Evolutionary conservation across 345 rosid species (phyloP), one percentile per base, ranked within the genome.

Genomic region (Salix exigua): DNA sequence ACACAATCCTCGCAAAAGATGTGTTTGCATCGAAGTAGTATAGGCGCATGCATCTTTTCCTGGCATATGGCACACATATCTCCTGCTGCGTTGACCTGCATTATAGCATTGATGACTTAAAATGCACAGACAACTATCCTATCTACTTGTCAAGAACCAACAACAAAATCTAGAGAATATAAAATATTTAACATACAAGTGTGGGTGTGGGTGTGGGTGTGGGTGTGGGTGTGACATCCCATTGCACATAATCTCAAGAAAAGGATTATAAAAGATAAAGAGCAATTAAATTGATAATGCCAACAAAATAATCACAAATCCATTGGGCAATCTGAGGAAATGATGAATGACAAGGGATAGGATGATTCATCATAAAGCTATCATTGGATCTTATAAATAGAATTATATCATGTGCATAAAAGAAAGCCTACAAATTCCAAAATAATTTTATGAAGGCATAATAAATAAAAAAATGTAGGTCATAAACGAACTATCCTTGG

Each of bases 1-100:
- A 92, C 99, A 78, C 98, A 94, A 79, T 96, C 99, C 87, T 96
- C 98, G 35, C 99, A 96, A 78, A 96, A 96, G 71, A 96, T 87
- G 88, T 96, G 99, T 83, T 93, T 93, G 80, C 98, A 96, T 35
- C 95, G 91, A 71, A 96, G 98, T 78, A 96, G 85, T 78, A 96
- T 79, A 21, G 99, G 99, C 66, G 94, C 89, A 76, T 96, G 97
- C 99, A 96, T 96, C 89, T 96, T 96, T 83, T 93, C 98, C 88
- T 93, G 99, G 86, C 99, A 96, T 65, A 93, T 96, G 75, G 98
- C 98, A 76, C 98, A 96, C 55, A 93, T 77, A 84, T 96, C 99
- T 50, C 99, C 98, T 23, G 93, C 98, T 46, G 96, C 95, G 83
- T 81, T 92, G 68, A 96, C 98, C 98, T 94, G 87, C 88, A 85